Percentiles rank a stretch among this genome's conserved stretches.
phyloP scores from a whole-genome alignment of 257 asterid species.

The Echites panduratus region DNA sequence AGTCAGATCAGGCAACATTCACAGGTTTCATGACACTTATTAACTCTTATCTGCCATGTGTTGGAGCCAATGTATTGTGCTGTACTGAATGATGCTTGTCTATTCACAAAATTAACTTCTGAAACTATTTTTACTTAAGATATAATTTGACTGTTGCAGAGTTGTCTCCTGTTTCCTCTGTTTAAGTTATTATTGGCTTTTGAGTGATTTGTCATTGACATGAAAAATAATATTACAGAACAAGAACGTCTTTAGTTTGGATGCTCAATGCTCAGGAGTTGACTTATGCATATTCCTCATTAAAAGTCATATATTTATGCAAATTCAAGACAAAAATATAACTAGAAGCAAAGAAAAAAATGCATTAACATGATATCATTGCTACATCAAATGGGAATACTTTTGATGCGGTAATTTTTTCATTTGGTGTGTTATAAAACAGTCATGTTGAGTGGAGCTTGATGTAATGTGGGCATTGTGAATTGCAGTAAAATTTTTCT shows the following conservation, averaged over 20 bases:
- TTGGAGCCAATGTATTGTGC: not conserved
- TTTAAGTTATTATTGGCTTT: not conserved
- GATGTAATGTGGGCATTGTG: not conserved
- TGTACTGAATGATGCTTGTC: not conserved
- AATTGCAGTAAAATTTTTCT: not conserved
- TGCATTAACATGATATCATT: not conserved
- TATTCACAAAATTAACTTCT: not conserved
- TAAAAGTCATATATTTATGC: not conserved
- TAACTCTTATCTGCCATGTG: not conserved
- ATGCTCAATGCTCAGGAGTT: not conserved
- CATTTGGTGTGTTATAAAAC: not conserved
- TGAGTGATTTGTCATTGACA: not conserved
- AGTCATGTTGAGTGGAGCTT: not conserved
- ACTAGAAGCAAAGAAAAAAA: not conserved
- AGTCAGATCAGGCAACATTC: not conserved
- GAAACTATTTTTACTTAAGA: not conserved
- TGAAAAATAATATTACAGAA: not conserved
- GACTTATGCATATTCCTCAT: not conserved
- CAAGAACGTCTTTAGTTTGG: not conserved
- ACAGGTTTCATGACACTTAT: slow-evolving; percentile 3
- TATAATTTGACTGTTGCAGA: not conserved
- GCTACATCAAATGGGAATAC: not conserved
- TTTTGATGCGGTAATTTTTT: not conserved
- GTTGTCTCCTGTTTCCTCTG: not conserved
- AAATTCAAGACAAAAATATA: not conserved